Base-by-base conservation (phyloP, 345 rosid species). In the Sapria himalayana region DNA sequence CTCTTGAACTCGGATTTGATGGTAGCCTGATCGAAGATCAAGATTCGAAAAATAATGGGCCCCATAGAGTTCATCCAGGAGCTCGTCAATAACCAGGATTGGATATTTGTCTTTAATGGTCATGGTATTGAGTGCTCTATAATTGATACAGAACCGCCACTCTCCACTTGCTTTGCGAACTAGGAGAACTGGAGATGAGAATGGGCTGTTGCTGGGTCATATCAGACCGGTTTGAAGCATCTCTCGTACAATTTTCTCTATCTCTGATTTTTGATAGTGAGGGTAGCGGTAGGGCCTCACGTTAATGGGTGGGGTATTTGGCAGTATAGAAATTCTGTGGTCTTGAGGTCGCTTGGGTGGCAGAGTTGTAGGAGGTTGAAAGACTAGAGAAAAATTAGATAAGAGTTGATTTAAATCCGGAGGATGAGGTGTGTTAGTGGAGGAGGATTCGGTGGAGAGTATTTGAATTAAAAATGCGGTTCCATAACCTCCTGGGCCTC, bases 221-320 rank as follows among this genome's bases (percentile, higher is more conserved):
- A 24, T 42, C 15, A 42, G 19, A 15, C 46, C 46, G 13, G 29
- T 33, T 7, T 17, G 29, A 11, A 42, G 32, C 46, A 42, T 42
- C 33, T 24, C 32, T 14, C 17, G 15, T 7, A 42, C 46, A 14
- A 20, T 15, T 15, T 19, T 22, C 32, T 42, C 46, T 13, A 42
- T 42, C 19, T 42, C 46, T 17, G 22, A 29, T 25, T 42, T 42
- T 25, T 42, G 0, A 7, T 7, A 21, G 23, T 42, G 32, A 20
- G 33, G 32, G 46, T 42, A 42, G 22, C 46, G 19, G 32, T 42
- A 42, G 15, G 46, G 46, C 32, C 13, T 21, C 12, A 42, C 46
- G 16, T 22, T 9, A 19, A 42, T 25, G 19, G 46, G 32, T 13
- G n/a, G n/a, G n/a, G n/a, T n/a, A n/a, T n/a, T n/a, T n/a, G n/a